Evolutionary conservation across 768 basidiomycete genomes (phyloP).

Genomic region (Podaxis carcinomalis): DNA sequence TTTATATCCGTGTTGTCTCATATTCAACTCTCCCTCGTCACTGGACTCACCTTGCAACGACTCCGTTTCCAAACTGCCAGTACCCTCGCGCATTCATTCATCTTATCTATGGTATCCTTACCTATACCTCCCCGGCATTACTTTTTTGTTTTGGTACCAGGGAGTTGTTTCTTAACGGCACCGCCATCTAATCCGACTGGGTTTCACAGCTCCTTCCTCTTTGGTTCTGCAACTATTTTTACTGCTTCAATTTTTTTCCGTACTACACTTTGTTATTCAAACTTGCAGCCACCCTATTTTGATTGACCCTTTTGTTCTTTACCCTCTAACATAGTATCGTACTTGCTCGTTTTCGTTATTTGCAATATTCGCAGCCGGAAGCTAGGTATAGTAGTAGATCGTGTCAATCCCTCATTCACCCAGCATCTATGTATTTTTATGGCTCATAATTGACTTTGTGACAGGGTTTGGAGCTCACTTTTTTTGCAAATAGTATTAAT

Average conservation of each 20-base stretch:
- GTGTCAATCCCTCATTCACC: conserved; percentile 22
- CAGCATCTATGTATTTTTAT: conserved; percentile 44
- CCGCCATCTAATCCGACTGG: conserved; percentile 29
- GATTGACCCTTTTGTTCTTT: not conserved
- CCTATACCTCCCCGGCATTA: conserved; percentile 23
- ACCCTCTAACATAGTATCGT: conserved; percentile 25
- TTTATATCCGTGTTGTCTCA: conserved; percentile 17
- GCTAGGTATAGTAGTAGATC: conserved; percentile 48
- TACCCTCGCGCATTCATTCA: conserved; percentile 12
- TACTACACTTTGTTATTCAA: not conserved
- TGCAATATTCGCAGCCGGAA: conserved; percentile 41
- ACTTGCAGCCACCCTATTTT: not conserved
- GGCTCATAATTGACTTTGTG: conserved; percentile 19
- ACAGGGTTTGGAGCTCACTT: conserved; percentile 14
- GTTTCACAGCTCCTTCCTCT: conserved; percentile 21
- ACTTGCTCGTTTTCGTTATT: conserved; percentile 39
- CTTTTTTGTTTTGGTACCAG: conserved; percentile 30
- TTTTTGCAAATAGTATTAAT: conserved; percentile 10
- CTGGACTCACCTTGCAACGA: conserved; percentile 1
- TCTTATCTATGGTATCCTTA: conserved; percentile 16
- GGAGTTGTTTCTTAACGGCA: conserved; percentile 37
- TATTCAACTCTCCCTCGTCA: conserved; percentile 1
- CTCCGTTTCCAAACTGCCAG: not conserved
- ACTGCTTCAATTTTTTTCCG: conserved; percentile 6
- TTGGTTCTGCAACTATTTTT: conserved; percentile 17